Percentiles rank a stretch among this genome's conserved stretches.
Conservation (phyloP, 108 stramenopile species). For the Cyclotella atomus region DNA sequence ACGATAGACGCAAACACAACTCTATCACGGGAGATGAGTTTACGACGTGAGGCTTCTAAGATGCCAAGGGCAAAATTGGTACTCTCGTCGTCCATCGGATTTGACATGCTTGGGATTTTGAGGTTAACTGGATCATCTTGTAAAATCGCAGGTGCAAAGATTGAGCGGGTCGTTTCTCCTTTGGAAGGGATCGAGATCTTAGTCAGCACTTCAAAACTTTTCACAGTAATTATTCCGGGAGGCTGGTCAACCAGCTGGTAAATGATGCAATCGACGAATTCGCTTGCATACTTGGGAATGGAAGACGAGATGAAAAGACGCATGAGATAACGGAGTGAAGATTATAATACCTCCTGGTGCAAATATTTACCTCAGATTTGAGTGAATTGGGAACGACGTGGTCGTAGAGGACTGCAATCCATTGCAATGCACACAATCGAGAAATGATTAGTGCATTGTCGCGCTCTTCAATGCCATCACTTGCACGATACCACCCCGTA, state of each 20-base stretch:
- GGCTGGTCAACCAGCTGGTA: constrained; percentile 85
- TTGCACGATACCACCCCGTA: constrained; percentile 84
- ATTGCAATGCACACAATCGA: constrained; percentile 83
- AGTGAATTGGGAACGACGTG: constrained; percentile 81
- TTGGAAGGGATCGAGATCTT: constrained; percentile 78
- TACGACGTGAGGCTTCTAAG: constrained; percentile 52
- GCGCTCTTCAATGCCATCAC: constrained; percentile 53
- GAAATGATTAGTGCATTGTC: constrained; percentile 75
- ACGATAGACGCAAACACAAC: constrained; percentile 80
- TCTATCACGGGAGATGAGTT: constrained; percentile 72
- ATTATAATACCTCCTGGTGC: not conserved
- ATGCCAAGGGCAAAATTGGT: constrained; percentile 76
- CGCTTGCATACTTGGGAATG: constrained; percentile 66
- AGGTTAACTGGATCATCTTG: constrained; percentile 5
- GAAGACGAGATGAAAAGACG: not conserved
- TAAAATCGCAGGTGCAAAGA: constrained; percentile 25
- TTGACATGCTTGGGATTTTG: constrained; percentile 20
- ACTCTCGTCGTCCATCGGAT: constrained; percentile 69
- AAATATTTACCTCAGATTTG: constrained; percentile 76
- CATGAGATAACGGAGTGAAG: not conserved
- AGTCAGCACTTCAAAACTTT: constrained; percentile 87
- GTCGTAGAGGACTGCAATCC: constrained; percentile 88
- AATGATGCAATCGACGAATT: constrained; percentile 84
- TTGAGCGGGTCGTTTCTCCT: constrained; percentile 46
- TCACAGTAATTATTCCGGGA: constrained; percentile 76